These are phyloP conservation scores for Spathaspora sp. DNA, from an alignment of 805 yeast species.

Conservation along the genomic window DNA sequence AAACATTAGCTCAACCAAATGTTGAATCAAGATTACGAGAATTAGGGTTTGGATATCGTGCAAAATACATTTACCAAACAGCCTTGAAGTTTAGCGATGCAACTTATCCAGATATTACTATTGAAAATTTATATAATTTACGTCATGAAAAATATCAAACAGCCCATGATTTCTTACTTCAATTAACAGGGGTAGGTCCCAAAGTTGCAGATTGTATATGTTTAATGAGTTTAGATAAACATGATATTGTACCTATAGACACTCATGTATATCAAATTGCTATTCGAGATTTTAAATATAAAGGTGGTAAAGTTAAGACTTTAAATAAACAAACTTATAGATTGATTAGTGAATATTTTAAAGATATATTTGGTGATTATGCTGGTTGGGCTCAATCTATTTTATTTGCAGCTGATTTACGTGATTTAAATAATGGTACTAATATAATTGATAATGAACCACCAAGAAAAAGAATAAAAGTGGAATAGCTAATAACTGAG, in stretches of 20 bases:
- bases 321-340: constrained; percentile 52
- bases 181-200: constrained; percentile 89
- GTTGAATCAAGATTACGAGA: constrained; percentile 43
- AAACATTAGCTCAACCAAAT: constrained; percentile 32
- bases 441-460: constrained; percentile 9
- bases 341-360: constrained; percentile 56
- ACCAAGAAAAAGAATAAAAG: constrained; percentile 1
- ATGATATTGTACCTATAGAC: constrained; percentile 89
- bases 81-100: constrained; percentile 53
- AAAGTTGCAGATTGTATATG: constrained; percentile 97
- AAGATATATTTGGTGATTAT: constrained; percentile 75
- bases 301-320: constrained; percentile 42
- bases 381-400: constrained; percentile 99
- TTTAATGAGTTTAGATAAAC: constrained; percentile 83
- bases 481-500: neutral
- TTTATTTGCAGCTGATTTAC: constrained; percentile 78
- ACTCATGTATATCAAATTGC: constrained; percentile 94
- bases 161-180: constrained; percentile 57
- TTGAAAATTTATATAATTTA: constrained; percentile 37
- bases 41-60: constrained; percentile 85
- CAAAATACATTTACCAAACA: constrained; percentile 79
- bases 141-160: constrained; percentile 45
- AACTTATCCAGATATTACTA: constrained; percentile 27
- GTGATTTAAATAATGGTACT: constrained; percentile 66
- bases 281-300: constrained; percentile 68